phyloP scores from a whole-genome alignment of 2,329 filamentous ascomycete species.

The Juglanconis sp. region DNA sequence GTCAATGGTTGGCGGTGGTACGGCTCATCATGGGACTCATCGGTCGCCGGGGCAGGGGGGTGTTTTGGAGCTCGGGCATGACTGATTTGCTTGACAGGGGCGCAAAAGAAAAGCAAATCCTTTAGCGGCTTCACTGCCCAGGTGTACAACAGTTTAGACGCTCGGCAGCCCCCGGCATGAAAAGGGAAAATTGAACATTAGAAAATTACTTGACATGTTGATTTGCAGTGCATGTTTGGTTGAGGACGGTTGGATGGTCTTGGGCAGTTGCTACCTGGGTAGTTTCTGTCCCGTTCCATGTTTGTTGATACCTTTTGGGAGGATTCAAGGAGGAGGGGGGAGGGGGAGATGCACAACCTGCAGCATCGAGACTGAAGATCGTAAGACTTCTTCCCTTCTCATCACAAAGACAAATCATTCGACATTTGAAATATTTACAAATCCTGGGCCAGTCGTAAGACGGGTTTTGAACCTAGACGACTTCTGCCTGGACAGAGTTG shows the following conservation, averaged over 20 bases:
- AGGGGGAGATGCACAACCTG: no score
- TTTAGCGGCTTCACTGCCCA: not conserved
- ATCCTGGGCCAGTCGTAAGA: no score
- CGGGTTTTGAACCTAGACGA: not conserved
- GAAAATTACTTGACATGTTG: not conserved
- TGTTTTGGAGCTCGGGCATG: slow-evolving; percentile 13
- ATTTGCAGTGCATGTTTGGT: not conserved
- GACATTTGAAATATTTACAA: no score
- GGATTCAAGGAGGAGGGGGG: no score
- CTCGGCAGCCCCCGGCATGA: slow-evolving; percentile 1
- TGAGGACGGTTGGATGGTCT: no score
- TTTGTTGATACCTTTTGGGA: no score
- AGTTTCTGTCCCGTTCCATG: no score
- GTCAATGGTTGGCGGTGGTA: not conserved
- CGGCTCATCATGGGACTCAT: not conserved
- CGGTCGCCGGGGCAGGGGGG: slow-evolving; percentile 1
- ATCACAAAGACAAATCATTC: no score
- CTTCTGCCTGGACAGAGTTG: not conserved
- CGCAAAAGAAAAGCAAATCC: slow-evolving; percentile 7
- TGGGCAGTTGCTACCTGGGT: no score
- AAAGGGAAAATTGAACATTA: not conserved
- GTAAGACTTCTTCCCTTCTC: no score
- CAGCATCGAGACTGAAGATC: no score
- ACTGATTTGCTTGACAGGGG: not conserved
- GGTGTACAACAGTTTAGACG: slow-evolving; percentile 11